These are phyloP conservation scores for Pyronema domesticum DNA, from an alignment of 495 filamentous ascomycete genomes.

Conservation along the genomic window DNA sequence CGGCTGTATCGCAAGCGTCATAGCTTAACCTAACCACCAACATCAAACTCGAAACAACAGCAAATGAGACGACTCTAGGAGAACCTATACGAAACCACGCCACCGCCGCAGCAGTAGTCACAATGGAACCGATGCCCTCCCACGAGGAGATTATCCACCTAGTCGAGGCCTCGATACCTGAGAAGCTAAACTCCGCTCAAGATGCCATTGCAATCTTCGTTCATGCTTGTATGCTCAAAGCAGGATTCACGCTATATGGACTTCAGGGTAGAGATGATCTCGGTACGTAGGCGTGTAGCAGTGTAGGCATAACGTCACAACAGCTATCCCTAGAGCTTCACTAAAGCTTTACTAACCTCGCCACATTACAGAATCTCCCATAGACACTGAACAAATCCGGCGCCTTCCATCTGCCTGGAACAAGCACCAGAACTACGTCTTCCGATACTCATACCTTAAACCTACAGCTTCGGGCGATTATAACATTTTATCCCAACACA, in stretches of 20 bases:
- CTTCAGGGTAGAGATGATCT: constrained; percentile 62
- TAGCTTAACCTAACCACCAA: too few species aligned
- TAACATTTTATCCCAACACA: too few species aligned
- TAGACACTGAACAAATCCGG: neutral
- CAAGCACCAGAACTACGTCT: neutral
- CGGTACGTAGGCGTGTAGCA: constrained; percentile 26
- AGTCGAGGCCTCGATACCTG: too few species aligned
- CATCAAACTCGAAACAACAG: too few species aligned
- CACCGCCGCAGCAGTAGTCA: neutral
- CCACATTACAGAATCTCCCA: neutral
- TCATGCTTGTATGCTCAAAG: constrained; percentile 64
- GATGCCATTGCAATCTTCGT: constrained; percentile 73
- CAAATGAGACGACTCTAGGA: too few species aligned
- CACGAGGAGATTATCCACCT: constrained; percentile 26
- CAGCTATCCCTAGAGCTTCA: too few species aligned
- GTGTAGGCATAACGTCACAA: constrained; percentile 33
- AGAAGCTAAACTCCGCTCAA: constrained; percentile 52
- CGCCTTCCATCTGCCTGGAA: neutral
- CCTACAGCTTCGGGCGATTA: too few species aligned
- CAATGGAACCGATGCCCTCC: constrained; percentile 16
- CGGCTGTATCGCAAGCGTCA: too few species aligned
- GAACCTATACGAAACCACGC: neutral
- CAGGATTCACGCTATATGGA: constrained; percentile 67
- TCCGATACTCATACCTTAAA: constrained; percentile 60
- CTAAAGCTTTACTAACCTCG: neutral